Base-by-base conservation (phyloP, 2,329 filamentous ascomycete species). In the Aspergillus puulaauensis region DNA sequence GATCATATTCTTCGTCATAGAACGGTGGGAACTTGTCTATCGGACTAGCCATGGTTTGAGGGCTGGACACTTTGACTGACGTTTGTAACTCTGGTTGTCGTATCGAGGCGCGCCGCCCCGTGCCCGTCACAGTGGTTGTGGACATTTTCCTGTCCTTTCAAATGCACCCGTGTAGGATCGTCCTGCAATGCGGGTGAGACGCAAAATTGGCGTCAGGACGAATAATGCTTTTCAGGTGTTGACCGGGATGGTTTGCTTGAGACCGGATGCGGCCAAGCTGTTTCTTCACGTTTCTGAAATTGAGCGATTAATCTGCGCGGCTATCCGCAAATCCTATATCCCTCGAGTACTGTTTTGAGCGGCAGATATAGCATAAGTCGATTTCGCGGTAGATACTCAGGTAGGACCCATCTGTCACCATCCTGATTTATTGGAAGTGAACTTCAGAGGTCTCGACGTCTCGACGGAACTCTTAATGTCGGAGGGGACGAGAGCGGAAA, bases 21-120 rank as follows among this genome's bases (percentile, higher is more conserved):
- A 76, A 76, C 1, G 73, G 69, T 44, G 77, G 77, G 52, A 80
- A 80, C 56, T 77, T 73, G 62, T 80, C 77, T 56, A 73, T 61
- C 44, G 71, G 72, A 50, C 67, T 75, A 39, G 60, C 72, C 62
- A 68, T 68, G 23, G 66, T 60, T 55, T 75, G 71, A n/a, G 68
- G 58, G 53, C 53, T 66, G 11, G 69, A 61, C 19, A 66, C 54
- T 37, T 66, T 70, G 19, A 63, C 67, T 54, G 68, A 65, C n/a
- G 68, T 62, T 56, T 72, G 68, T 58, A 73, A 63, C 48, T 73
- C 72, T 33, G 69, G 50, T 58, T 73, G 73, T 61, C 69, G 70
- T 62, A 74, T 70, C 39, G 74, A 75, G 50, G 74, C 62, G 56
- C 70, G 73, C 68, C 72, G 73, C 53, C 72, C 74, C 62, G 73